Percentiles rank a stretch among this genome's conserved stretches.
These are phyloP conservation scores for Tricholomella constricta DNA, from an alignment of 768 basidiomycete genomes.

Conservation along the genomic window DNA sequence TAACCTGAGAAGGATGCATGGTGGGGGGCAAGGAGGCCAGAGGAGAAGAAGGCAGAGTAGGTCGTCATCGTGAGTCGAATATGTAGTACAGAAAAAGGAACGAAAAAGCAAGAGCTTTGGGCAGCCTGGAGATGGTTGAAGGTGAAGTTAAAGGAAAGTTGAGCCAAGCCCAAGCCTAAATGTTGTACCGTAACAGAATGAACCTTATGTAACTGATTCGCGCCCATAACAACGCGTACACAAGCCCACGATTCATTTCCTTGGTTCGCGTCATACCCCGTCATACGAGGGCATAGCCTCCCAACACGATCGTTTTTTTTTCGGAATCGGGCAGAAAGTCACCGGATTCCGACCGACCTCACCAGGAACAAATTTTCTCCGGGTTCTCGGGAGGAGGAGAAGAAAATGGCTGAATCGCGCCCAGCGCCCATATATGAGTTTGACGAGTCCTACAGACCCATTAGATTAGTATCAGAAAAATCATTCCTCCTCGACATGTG, in stretches of 20 bases:
- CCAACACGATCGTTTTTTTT: no score
- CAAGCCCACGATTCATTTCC: no score
- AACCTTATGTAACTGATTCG: constrained; percentile 13
- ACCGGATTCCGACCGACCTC: no score
- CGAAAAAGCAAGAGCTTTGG: constrained; percentile 1
- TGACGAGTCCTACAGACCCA: no score
- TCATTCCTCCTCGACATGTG: no score
- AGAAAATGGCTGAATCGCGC: no score
- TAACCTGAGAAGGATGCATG: constrained; percentile 4
- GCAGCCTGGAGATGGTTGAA: background rate
- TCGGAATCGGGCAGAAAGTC: no score
- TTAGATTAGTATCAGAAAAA: no score
- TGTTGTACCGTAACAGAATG: background rate
- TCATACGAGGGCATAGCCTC: no score
- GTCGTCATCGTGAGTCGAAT: constrained; percentile 31
- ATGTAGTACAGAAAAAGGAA: constrained; percentile 7
- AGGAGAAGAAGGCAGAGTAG: constrained; percentile 73
- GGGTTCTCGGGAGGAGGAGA: no score
- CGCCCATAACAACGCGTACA: constrained; percentile 4
- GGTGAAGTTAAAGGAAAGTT: background rate
- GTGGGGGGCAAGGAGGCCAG: constrained; percentile 63
- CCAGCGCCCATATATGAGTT: no score
- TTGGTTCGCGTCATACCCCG: constrained; percentile 84
- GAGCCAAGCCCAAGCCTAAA: background rate
- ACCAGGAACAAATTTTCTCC: no score